Evolutionary conservation across 1,284 basidiomycete species (phyloP).

Genomic region (Leccinum solheimii): DNA sequence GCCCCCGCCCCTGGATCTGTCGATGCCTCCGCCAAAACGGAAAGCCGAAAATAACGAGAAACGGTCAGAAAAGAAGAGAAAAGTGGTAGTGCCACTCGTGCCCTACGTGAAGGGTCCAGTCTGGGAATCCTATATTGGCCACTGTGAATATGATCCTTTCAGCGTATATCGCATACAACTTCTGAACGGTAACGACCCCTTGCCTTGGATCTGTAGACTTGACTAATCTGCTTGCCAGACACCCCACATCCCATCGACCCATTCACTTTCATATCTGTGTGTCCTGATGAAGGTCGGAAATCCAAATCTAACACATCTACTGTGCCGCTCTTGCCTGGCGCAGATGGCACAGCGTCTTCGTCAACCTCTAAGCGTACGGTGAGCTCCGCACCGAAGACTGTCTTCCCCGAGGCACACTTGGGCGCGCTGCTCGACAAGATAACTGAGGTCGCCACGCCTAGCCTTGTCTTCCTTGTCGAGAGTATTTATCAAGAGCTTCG

Average conservation of each 20-base stretch:
- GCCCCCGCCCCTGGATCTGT: conserved; percentile 40
- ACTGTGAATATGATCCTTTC: conserved; percentile 65
- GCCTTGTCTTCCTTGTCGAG: conserved; percentile 67
- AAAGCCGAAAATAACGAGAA: conserved; percentile 50
- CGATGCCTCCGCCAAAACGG: conserved; percentile 49
- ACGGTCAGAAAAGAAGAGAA: conserved; percentile 63
- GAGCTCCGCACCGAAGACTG: conserved; percentile 47
- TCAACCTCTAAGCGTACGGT: conserved; percentile 39
- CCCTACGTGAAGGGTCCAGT: conserved; percentile 76
- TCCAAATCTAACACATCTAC: conserved; percentile 34
- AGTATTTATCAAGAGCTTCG: conserved; percentile 68
- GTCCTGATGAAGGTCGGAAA: conserved; percentile 38
- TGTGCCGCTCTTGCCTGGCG: conserved; percentile 43
- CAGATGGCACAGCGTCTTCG: conserved; percentile 11
- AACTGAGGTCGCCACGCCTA: conserved; percentile 53
- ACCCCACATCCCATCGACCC: conserved; percentile 73
- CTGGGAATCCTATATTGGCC: conserved; percentile 66
- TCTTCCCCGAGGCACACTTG: conserved; percentile 68
- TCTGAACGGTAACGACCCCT: conserved; percentile 62
- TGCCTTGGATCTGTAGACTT: neutral
- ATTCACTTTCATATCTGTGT: conserved; percentile 66
- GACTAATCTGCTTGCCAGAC: conserved; percentile 46
- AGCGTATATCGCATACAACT: conserved; percentile 69
- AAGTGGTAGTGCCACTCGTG: conserved; percentile 71
- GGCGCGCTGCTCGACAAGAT: conserved; percentile 61